Conservation (phyloP, 1,139 yeast genomes). For the Spencermartinsiella ligniputridi region DNA sequence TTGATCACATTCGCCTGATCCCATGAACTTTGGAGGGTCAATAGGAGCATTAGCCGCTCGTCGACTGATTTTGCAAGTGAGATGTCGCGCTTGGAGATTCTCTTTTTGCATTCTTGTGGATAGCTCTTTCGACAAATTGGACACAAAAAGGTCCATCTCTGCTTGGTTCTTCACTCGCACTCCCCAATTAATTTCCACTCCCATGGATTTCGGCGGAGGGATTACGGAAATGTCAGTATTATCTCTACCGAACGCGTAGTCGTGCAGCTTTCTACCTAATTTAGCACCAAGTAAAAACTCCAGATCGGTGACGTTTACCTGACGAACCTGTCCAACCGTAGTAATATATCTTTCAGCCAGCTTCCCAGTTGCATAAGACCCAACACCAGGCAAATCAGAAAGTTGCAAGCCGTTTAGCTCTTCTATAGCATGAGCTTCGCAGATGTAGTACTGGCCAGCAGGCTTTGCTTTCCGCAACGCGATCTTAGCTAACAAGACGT, state of each 20-base stretch:
- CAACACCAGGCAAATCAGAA: constrained; percentile 80
- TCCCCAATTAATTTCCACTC: constrained; percentile 91
- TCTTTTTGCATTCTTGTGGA: constrained; percentile 46
- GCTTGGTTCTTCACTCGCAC: constrained; percentile 59
- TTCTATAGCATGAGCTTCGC: constrained; percentile 11
- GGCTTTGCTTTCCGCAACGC: constrained; percentile 79
- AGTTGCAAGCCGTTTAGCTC: constrained; percentile 43
- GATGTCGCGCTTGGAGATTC: constrained; percentile 49
- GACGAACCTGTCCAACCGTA: constrained; percentile 39
- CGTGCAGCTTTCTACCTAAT: constrained; percentile 59
- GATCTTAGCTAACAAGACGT: constrained; percentile 75
- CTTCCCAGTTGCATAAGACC: constrained; percentile 48
- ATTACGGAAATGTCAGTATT: constrained; percentile 48
- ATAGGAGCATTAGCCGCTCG: constrained; percentile 64
- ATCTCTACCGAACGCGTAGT: constrained; percentile 66
- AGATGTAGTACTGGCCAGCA: constrained; percentile 49
- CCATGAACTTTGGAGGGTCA: constrained; percentile 72
- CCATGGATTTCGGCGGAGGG: constrained; percentile 64
- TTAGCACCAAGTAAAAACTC: constrained; percentile 57
- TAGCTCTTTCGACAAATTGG: constrained; percentile 57
- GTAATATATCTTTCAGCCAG: constrained; percentile 32
- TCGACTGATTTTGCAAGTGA: constrained; percentile 61
- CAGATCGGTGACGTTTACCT: constrained; percentile 38
- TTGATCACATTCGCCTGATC: constrained; percentile 76
- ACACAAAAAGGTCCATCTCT: constrained; percentile 63